phyloP scores from a whole-genome alignment of 108 stramenopile species.

The Skeletonema tropicum region DNA sequence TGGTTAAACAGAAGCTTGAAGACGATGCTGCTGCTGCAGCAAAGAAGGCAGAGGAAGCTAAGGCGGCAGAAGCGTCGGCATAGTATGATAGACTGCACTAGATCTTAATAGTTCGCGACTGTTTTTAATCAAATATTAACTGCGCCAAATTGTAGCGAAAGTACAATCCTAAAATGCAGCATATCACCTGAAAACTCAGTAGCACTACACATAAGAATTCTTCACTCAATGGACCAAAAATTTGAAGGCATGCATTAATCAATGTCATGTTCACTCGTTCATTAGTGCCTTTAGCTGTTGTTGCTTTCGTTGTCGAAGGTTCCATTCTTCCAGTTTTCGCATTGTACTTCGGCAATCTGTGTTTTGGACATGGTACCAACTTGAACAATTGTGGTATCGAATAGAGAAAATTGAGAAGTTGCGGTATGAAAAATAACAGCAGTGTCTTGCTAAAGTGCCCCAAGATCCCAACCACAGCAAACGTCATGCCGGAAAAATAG shows the following conservation, averaged over 20 bases:
- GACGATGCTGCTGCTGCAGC: conserved; percentile 70
- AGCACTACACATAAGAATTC: conserved; percentile 71
- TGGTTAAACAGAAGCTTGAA: conserved; percentile 74
- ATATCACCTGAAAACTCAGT: conserved; percentile 78
- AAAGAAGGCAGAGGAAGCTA: conserved; percentile 62
- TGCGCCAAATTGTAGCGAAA: conserved; percentile 76
- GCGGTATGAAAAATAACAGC: conserved; percentile 95
- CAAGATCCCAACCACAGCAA: conserved; percentile 94
- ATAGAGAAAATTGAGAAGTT: conserved; percentile 95
- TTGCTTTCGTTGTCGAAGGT: conserved; percentile 75
- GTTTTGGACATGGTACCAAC: conserved; percentile 94
- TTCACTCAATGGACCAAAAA: conserved; percentile 93
- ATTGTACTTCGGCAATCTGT: conserved; percentile 93
- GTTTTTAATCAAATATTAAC: conserved; percentile 62
- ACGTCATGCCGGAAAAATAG: conserved; percentile 99
- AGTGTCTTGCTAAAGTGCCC: conserved; percentile 98
- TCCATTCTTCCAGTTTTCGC: conserved; percentile 76
- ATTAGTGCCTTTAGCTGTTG: background rate
- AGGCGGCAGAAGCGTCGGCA: conserved; percentile 29
- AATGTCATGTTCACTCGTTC: conserved; percentile 93
- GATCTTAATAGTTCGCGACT: background rate
- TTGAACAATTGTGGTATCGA: conserved; percentile 97
- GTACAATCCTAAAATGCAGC: conserved; percentile 72
- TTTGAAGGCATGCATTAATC: conserved; percentile 87
- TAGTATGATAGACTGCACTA: background rate